phyloP scores from a whole-genome alignment of 768 basidiomycete species.

The Russula griseocarnosa region DNA sequence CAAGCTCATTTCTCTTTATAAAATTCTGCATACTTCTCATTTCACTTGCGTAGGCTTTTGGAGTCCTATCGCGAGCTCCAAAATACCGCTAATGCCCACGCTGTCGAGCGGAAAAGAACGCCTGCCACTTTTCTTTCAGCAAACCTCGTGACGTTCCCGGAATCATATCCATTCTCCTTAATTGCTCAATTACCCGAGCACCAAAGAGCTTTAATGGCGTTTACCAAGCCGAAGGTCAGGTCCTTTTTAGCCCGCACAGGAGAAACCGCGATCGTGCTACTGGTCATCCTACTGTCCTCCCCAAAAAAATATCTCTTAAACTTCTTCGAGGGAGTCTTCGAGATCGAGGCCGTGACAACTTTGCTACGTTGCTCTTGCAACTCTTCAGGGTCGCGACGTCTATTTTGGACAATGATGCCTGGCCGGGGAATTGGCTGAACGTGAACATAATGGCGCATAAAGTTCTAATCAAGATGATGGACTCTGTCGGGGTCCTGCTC shows the following conservation, averaged over 20 bases:
- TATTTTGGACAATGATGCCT: constrained; percentile 82
- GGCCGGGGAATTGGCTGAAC: constrained; percentile 88
- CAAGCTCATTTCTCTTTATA: constrained; percentile 34
- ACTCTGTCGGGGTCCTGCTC: constrained; percentile 72
- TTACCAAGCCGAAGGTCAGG: constrained; percentile 44
- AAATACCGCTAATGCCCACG: constrained; percentile 57
- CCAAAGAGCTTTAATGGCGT: constrained; percentile 43
- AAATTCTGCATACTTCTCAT: constrained; percentile 12
- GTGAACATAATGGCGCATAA: constrained; percentile 85
- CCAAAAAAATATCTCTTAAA: constrained; percentile 70
- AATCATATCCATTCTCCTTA: constrained; percentile 89
- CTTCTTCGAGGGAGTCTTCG: constrained; percentile 74
- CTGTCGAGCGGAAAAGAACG: constrained; percentile 64
- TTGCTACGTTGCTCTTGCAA: constrained; percentile 62
- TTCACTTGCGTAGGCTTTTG: constrained; percentile 53
- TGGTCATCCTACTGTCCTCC: constrained; percentile 77
- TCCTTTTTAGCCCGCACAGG: constrained; percentile 72
- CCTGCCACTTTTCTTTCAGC: constrained; percentile 52
- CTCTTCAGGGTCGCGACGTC: constrained; percentile 80
- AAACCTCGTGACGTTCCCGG: constrained; percentile 82
- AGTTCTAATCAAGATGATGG: constrained; percentile 83
- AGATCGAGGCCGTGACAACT: constrained; percentile 84
- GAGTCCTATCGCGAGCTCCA: constrained; percentile 87
- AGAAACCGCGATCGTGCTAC: constrained; percentile 80
- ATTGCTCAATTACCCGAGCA: constrained; percentile 60